Evolutionary conservation across 2,329 filamentous ascomycete genomes (phyloP).

Genomic region (Phyllosticta citribraziliensis): DNA sequence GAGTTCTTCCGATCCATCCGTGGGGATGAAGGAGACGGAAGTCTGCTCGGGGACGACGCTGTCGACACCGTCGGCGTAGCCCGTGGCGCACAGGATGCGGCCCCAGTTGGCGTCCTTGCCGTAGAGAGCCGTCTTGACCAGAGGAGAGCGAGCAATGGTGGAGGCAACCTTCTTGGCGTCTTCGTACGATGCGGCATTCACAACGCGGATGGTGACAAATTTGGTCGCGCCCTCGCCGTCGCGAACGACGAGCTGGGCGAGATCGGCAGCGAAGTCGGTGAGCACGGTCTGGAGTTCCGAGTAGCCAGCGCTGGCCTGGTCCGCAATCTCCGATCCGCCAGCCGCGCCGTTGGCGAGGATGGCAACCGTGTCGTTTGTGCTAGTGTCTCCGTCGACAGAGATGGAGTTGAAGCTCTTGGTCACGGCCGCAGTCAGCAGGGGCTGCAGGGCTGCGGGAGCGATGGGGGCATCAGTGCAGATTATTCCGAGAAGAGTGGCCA

Average conservation of each 20-base stretch:
- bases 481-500: conserved; percentile 89
- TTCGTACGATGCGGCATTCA: conserved; percentile 57
- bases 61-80: conserved; percentile 60
- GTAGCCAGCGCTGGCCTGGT: conserved; percentile 45
- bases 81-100: conserved; percentile 87
- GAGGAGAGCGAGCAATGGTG: conserved; percentile 79
- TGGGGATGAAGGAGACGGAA: conserved; percentile 68
- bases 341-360: conserved; percentile 93
- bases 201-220: conserved; percentile 86
- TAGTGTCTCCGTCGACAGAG: conserved; percentile 93
- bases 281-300: conserved; percentile 60
- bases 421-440: conserved; percentile 63
- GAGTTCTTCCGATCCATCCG: conserved; percentile 66
- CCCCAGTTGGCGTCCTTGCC: conserved; percentile 98
- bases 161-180: conserved; percentile 73
- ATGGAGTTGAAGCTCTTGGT: conserved; percentile 92
- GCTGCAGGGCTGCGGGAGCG: conserved; percentile 54
- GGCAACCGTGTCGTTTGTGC: conserved; percentile 92
- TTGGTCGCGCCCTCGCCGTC: conserved; percentile 98
- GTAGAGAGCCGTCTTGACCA: conserved; percentile 96
- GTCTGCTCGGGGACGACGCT: conserved; percentile 61
- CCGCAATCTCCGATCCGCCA: conserved; percentile 55
- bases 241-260: conserved; percentile 87
- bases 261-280: conserved; percentile 66
- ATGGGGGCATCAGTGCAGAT: conserved; percentile 87